phyloP scores from a whole-genome alignment of 192 early-diverging fungal genomes.

The Spizellomyces sp. region DNA sequence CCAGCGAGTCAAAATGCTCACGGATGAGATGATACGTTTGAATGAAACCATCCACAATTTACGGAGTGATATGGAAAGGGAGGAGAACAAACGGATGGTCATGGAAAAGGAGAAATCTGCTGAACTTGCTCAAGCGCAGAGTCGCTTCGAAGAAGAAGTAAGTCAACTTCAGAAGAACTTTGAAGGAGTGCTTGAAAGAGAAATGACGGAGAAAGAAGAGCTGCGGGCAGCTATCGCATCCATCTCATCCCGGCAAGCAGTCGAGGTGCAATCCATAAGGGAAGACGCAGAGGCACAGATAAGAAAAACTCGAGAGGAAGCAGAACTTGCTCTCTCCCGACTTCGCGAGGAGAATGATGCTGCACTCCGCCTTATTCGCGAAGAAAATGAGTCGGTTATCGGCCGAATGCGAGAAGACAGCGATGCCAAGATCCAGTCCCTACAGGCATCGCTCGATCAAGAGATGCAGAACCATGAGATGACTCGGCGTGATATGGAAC shows the following conservation, averaged over 20 bases:
- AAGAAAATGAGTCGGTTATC: neutral
- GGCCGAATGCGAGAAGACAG: neutral
- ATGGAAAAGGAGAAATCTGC: conserved; percentile 6
- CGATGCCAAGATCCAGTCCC: neutral
- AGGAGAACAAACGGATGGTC: conserved; percentile 5
- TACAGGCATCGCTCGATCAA: neutral
- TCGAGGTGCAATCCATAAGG: neutral
- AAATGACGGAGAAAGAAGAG: neutral
- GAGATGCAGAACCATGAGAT: conserved; percentile 11
- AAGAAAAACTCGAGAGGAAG: neutral
- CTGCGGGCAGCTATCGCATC: no score
- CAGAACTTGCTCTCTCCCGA: neutral
- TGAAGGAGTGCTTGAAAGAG: neutral
- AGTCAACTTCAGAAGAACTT: neutral
- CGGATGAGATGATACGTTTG: conserved; percentile 12
- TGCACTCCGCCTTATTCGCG: no score
- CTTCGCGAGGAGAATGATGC: no score
- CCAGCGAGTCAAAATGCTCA: conserved; percentile 14
- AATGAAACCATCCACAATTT: neutral
- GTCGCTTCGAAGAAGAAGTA: neutral
- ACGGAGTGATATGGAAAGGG: neutral
- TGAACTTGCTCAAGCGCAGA: neutral
- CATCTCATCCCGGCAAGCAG: neutral
- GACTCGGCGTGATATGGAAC: conserved; percentile 9
- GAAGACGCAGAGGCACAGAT: conserved; percentile 20